Percentiles rank a stretch among this genome's conserved stretches.
Evolutionary conservation across 345 rosid species (phyloP).

Genomic region (Rhodomyrtus tomentosa): DNA sequence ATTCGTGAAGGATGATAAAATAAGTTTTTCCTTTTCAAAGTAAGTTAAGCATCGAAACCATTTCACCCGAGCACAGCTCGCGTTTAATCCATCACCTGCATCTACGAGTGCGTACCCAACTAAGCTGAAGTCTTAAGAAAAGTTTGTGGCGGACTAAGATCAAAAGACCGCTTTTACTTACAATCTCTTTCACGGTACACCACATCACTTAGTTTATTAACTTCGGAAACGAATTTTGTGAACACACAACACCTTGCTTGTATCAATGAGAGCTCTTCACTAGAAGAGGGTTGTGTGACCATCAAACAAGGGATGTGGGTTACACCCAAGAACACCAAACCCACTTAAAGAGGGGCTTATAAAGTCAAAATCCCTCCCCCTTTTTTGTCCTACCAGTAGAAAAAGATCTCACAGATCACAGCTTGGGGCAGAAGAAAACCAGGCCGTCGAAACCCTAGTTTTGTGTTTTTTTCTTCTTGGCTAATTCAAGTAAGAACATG

Average conservation of each 20-base stretch:
- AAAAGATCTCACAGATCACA: constrained; percentile 7
- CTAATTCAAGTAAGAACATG: constrained; percentile 11
- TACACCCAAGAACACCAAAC: not conserved
- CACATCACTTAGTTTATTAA: not conserved
- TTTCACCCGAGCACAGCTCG: no score
- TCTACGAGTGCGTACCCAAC: no score
- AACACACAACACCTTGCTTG: not conserved
- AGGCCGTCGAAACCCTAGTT: not conserved
- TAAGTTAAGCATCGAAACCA: no score
- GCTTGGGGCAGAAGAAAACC: constrained; percentile 3
- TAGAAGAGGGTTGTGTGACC: constrained; percentile 10
- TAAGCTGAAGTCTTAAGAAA: not conserved
- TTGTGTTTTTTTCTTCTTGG: not conserved
- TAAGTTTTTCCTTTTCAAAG: not conserved
- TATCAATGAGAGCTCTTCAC: not conserved
- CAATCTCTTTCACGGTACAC: not conserved
- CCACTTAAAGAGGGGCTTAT: not conserved
- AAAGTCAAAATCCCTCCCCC: constrained; percentile 17
- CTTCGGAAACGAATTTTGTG: not conserved
- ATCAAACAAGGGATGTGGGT: constrained; percentile 10
- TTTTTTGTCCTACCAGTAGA: not conserved
- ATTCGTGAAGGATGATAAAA: not conserved
- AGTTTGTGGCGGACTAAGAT: not conserved
- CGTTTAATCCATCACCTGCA: no score
- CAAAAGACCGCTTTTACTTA: not conserved